A percentile compares a stretch with the other conserved stretches of the same genome.
Conservation (phyloP, 225 moss, liverwort and hornwort genomes). For the Rhytidiadelphus loreus region DNA sequence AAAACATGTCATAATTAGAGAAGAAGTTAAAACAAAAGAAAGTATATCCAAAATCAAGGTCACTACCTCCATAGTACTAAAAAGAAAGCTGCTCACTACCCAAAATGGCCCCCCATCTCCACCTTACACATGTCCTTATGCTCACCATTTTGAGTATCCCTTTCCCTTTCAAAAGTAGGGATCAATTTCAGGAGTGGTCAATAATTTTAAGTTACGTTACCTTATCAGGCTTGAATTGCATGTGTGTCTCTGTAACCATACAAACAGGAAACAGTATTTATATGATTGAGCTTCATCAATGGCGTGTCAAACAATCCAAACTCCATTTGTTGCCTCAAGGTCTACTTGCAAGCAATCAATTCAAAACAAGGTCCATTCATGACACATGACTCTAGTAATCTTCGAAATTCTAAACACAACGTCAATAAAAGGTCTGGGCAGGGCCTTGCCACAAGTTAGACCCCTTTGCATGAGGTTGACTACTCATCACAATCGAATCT, state of each 20-base stretch:
- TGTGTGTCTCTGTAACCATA: not conserved
- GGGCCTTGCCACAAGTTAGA: not conserved
- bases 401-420: not conserved
- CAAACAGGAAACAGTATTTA: not conserved
- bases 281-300: not conserved
- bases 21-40: too few relatives aligned
- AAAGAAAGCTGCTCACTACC: too few relatives aligned
- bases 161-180: too few relatives aligned
- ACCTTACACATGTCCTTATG: too few relatives aligned
- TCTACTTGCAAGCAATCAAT: not conserved
- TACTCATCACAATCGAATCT: not conserved
- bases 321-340: not conserved
- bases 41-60: too few relatives aligned
- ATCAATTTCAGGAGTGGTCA: too few relatives aligned
- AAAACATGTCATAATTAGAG: too few relatives aligned
- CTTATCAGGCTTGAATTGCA: not conserved
- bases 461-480: not conserved
- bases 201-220: too few relatives aligned
- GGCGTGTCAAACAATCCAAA: not conserved
- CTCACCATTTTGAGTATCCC: too few relatives aligned
- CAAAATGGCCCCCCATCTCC: too few relatives aligned
- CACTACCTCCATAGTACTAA: too few relatives aligned
- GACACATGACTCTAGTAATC: not conserved
- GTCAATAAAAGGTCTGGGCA: not conserved
- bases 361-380: not conserved